These are phyloP conservation scores for Phytopythium boreale DNA, from an alignment of 352 stramenopile genomes.

Conservation along the genomic window DNA sequence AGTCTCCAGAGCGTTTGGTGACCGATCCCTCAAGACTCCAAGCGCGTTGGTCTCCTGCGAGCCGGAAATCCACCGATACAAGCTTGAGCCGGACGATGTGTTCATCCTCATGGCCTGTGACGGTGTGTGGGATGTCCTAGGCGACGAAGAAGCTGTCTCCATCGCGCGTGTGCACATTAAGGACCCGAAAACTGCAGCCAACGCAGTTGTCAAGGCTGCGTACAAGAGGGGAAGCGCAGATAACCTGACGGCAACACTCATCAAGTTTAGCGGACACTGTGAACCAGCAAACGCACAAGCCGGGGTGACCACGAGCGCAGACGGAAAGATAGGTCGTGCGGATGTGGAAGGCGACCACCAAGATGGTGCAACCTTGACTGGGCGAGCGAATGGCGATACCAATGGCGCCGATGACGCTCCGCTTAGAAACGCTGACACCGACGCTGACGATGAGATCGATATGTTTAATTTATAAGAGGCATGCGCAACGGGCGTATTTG, in stretches of 20 bases:
- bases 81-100: constrained; percentile 36
- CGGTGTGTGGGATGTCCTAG: constrained; percentile 63
- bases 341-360: neutral
- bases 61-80: constrained; percentile 36
- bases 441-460: constrained; percentile 40
- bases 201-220: constrained; percentile 52
- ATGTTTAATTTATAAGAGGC: constrained; percentile 42
- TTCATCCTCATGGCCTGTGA: constrained; percentile 65
- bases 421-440: constrained; percentile 9
- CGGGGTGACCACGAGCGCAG: neutral
- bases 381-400: neutral
- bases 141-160: constrained; percentile 49
- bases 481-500: neutral
- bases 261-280: constrained; percentile 2
- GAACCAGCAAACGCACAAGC: neutral
- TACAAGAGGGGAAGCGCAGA: constrained; percentile 53
- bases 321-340: no score
- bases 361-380: neutral
- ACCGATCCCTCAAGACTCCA: constrained; percentile 47
- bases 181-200: constrained; percentile 37
- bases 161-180: constrained; percentile 38
- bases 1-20: constrained; percentile 59
- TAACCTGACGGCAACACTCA: constrained; percentile 53
- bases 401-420: neutral
- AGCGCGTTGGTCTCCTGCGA: constrained; percentile 46